Evolutionary conservation across 441 rosid genomes (phyloP), one percentile per base, ranked within the genome.

Genomic region (Arabidopsis hybrid): DNA sequence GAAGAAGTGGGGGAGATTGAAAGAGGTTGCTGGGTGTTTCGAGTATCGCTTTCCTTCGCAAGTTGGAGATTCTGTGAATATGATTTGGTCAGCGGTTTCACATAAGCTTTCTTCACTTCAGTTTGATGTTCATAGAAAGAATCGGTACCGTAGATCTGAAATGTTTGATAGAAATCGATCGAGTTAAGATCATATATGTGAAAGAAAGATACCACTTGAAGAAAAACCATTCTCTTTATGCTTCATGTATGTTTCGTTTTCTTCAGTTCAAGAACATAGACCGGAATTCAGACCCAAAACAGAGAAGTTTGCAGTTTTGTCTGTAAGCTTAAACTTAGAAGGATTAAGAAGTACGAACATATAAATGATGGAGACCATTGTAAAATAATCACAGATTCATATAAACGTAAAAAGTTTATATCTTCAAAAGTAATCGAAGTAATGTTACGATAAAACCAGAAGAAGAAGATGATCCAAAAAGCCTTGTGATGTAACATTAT

Each of bases 41-140:
- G 88, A 88, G 76, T 89, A 86, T 81, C 85, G 74, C 46, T 87
- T 85, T 61, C 97, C 93, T 18, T 87, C 95, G 8, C 73, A 38
- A 60, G 76, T 82, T 29, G 85, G 85, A 66, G 97, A 89, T 71
- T 88, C 91, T 7, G 89, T 91, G 39, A 85, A 91, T 69, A 89
- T 89, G 97, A 87, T 89, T 59, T 91, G 94, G 97, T 70, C 78
- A 7, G 88, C 88, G 3, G 83, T 87, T 76, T 83, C 81, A 0
- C 86, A 79, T 7, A 91, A 84, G 84, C 70, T 76, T 53, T 69
- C 88, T 34, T 73, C 82, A 0, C 60, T 81, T 68, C 83, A 32
- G 52, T 79, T 81, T 36, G 26, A 78, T 67, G 70, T 74, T 61
- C 85, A 88, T 79, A 77, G 84, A 65, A 81, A 77, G 60, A 87